Base-by-base conservation (phyloP, 2,329 filamentous ascomycete genomes). In the Cadophora sp. region DNA sequence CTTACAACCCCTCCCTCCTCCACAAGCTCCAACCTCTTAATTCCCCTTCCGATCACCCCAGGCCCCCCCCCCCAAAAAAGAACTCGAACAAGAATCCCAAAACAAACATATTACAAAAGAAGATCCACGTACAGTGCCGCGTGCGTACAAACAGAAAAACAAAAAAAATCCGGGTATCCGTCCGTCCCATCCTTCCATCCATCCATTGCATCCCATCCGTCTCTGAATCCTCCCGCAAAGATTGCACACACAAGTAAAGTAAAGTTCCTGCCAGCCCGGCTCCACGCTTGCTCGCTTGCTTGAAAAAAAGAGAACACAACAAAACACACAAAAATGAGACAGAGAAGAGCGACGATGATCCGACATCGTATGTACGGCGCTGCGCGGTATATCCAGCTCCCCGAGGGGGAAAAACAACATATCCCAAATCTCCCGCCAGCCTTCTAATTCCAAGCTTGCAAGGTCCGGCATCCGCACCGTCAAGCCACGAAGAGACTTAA, bases 401-500 rank as follows among this genome's bases (percentile, higher is more conserved):
- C 9, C 14, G 22, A 18, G 7, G 20, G 6, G n/a, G n/a, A n/a
- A n/a, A n/a, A n/a, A n/a, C n/a, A 39, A 30, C 30, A 14, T 56
- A 39, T 39, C 16, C 51, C 51, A 56, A 56, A 14, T 41, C 39
- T 24, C n/a, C 14, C 20, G 14, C n/a, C 22, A 16, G 27, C 4
- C 20, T 51, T 27, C 24, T 24, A 5, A 30, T 24, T 24, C 48
- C 9, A 51, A 51, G 27, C n/a, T 22, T 22, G 22, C 20, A 50
- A 50, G 4, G 18, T 50, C 36, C 30, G 6, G 11, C 33, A n/a
- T 18, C 13, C 27, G 8, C 13, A 45, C 14, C n/a, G 36, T 2
- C 11, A 39, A 39, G 36, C 8, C 36, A 39, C 43, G 16, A 45
- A 45, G 13, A 6, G 43, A 45, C 58, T 69, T 53, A 72, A 20